Conservation (phyloP, 345 rosid species). For the Cardiospermum halicacabum region DNA sequence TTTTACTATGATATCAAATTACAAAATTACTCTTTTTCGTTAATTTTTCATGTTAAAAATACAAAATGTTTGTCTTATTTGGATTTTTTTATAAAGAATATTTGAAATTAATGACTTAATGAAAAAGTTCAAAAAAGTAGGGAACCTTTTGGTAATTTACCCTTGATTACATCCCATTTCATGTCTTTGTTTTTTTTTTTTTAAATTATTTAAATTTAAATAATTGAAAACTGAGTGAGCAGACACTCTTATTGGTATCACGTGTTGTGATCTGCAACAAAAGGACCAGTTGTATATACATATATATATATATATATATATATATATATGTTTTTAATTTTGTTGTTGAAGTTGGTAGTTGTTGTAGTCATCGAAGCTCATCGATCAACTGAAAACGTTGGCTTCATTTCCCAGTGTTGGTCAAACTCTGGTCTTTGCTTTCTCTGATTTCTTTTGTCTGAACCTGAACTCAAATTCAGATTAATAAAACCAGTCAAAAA, state of each 20-base stretch:
- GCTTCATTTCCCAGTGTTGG: slow-evolving; percentile 27
- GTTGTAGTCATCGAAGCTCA: slow-evolving; percentile 33
- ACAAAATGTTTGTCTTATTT: no score
- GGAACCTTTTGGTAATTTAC: no score
- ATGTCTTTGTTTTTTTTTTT: no score
- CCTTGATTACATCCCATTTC: no score
- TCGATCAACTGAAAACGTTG: slow-evolving; percentile 11
- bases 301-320: neutral
- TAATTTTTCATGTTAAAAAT: no score
- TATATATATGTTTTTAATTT: neutral
- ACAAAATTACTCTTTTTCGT: no score
- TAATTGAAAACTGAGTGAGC: slow-evolving; percentile 17
- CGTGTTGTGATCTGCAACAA: slow-evolving; percentile 35
- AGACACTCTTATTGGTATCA: slow-evolving; percentile 28
- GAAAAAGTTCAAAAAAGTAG: no score
- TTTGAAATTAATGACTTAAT: no score
- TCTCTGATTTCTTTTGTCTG: slow-evolving; percentile 23
- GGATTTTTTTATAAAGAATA: no score
- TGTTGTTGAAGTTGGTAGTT: neutral
- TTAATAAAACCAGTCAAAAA: neutral
- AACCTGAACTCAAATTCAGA: neutral
- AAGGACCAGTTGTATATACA: slow-evolving; percentile 12
- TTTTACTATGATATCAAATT: no score
- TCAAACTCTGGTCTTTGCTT: slow-evolving; percentile 22
- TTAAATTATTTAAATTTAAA: neutral